Evolutionary conservation across 179 eudicot species (phyloP).

Genomic region (Beta lomatogona): DNA sequence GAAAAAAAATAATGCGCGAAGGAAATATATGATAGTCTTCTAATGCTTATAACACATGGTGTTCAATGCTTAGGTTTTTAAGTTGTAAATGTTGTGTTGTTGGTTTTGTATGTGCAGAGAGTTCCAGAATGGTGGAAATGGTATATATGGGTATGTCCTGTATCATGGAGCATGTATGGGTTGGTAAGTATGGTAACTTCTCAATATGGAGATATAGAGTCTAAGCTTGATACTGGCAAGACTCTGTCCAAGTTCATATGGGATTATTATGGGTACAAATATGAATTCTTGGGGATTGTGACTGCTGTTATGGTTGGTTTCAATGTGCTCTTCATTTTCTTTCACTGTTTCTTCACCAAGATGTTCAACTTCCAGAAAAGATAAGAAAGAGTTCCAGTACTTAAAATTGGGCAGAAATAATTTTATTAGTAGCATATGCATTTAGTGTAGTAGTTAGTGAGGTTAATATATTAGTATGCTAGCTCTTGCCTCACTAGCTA

Average conservation of each 20-base stretch:
- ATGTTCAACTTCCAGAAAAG: conserved; percentile 29
- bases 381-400: background rate
- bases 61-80: background rate
- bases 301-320: conserved; percentile 22
- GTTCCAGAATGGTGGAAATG: conserved; percentile 41
- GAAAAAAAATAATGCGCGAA: too few relatives aligned
- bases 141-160: conserved; percentile 30
- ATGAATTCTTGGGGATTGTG: conserved; percentile 28
- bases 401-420: too few relatives aligned
- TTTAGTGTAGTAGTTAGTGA: background rate
- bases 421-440: background rate
- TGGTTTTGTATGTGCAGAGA: conserved; percentile 25
- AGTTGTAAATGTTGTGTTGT: background rate
- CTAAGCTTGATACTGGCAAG: conserved; percentile 22
- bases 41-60: too few relatives aligned
- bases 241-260: conserved; percentile 11
- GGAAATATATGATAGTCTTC: too few relatives aligned
- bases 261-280: conserved; percentile 25
- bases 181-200: conserved; percentile 27
- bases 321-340: conserved; percentile 25
- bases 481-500: background rate
- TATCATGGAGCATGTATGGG: conserved; percentile 38
- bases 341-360: conserved; percentile 25
- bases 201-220: conserved; percentile 32
- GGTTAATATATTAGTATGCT: background rate